Percentiles rank a stretch among this genome's conserved stretches.
phyloP scores from a whole-genome alignment of 768 basidiomycete species.

The Leccinellum luteum region DNA sequence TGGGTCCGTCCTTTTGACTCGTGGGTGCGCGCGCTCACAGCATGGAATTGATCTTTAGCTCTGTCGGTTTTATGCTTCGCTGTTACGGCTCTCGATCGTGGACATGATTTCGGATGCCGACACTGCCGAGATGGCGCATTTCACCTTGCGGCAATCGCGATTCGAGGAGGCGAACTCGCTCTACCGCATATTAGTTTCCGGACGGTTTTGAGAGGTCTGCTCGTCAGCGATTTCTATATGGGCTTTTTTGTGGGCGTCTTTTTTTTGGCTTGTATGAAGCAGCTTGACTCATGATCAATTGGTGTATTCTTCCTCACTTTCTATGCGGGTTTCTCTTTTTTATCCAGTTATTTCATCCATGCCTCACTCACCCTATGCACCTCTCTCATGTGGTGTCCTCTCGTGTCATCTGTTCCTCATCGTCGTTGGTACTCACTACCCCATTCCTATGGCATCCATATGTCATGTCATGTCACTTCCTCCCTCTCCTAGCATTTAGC shows the following conservation, averaged over 20 bases:
- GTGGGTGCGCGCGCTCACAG: constrained; percentile 4
- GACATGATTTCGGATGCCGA: constrained; percentile 65
- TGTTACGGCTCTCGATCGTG: constrained; percentile 65
- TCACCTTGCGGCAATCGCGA: constrained; percentile 65
- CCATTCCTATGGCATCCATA: not conserved
- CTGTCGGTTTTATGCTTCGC: constrained; percentile 71
- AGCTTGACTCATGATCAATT: constrained; percentile 6
- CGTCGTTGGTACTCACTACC: not conserved
- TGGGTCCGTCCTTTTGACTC: constrained; percentile 25
- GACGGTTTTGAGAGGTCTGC: constrained; percentile 26
- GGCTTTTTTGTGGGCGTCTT: not conserved
- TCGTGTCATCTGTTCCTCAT: not conserved
- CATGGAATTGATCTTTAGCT: constrained; percentile 40
- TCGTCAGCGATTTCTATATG: constrained; percentile 6
- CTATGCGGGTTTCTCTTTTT: not conserved
- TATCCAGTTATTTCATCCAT: not conserved
- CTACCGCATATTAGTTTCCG: constrained; percentile 59
- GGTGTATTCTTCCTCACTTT: not conserved
- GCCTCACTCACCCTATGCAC: not conserved
- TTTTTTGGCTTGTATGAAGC: constrained; percentile 18
- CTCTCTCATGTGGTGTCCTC: not conserved
- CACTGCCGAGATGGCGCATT: constrained; percentile 75
- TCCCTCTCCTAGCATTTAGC: not conserved
- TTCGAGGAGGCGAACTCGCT: constrained; percentile 76
- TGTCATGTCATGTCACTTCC: not conserved